Conservation (phyloP, 805 yeast genomes). For the Torulaspora microellipsoides region DNA sequence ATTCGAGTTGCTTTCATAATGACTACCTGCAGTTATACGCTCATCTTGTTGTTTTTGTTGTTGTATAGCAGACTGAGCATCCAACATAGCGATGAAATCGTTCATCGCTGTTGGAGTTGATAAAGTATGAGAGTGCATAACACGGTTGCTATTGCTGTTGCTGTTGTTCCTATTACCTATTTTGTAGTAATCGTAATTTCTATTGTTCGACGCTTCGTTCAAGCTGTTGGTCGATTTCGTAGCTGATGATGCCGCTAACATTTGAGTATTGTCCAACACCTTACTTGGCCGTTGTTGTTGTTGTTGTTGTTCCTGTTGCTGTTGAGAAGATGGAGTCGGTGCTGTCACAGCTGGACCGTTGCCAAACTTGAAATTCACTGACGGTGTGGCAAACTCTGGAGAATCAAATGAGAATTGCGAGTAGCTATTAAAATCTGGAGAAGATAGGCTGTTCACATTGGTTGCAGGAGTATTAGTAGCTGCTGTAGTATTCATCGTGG, state of each 20-base stretch:
- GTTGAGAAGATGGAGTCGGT: neutral
- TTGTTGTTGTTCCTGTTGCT: neutral
- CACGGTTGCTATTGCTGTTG: neutral
- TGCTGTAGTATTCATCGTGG: constrained; percentile 5
- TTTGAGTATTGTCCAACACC: neutral
- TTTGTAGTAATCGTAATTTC: constrained; percentile 1
- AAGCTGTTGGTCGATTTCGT: neutral
- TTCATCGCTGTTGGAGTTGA: constrained; percentile 26
- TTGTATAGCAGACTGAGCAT: constrained; percentile 14
- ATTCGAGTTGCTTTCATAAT: constrained; percentile 7
- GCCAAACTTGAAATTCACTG: constrained; percentile 1
- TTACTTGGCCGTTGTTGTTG: constrained; percentile 2
- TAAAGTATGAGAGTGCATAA: constrained; percentile 7
- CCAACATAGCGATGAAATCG: constrained; percentile 27
- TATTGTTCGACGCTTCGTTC: neutral
- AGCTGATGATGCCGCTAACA: constrained; percentile 1
- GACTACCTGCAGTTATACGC: neutral
- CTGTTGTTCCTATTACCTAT: neutral
- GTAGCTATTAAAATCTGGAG: constrained; percentile 8
- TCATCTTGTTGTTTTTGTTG: constrained; percentile 4
- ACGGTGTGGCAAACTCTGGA: neutral
- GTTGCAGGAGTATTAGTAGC: constrained; percentile 9
- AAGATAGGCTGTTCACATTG: constrained; percentile 5
- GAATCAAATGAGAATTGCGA: constrained; percentile 6
- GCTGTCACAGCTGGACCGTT: neutral